Evolutionary conservation across 768 basidiomycete species (phyloP).

Genomic region (Gelatoporia subvermispora): DNA sequence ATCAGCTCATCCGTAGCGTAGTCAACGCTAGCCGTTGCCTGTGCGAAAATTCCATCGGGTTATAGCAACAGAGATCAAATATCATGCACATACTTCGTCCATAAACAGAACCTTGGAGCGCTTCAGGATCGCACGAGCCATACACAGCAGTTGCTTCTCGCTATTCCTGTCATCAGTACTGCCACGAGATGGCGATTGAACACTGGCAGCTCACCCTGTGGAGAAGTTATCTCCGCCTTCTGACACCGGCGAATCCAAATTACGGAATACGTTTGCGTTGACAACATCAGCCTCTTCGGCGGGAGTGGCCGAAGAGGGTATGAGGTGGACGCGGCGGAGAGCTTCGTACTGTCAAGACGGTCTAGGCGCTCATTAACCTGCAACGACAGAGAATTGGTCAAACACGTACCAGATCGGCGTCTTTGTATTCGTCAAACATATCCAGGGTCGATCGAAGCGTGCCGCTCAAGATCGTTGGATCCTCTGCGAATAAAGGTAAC

Average conservation of each 20-base stretch:
- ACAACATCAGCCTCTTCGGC: constrained; percentile 44
- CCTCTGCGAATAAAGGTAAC: constrained; percentile 46
- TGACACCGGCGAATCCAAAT: constrained; percentile 67
- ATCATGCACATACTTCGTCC: constrained; percentile 61
- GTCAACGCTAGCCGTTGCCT: constrained; percentile 77
- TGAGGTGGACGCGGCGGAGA: constrained; percentile 78
- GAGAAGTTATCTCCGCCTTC: constrained; percentile 92
- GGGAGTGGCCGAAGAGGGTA: constrained; percentile 48
- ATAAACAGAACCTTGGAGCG: constrained; percentile 75
- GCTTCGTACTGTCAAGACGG: constrained; percentile 78
- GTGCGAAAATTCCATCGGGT: not conserved
- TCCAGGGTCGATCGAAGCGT: constrained; percentile 77
- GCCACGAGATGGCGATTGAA: not conserved
- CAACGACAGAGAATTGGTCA: constrained; percentile 41
- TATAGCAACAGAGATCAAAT: not conserved
- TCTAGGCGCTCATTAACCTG: constrained; percentile 22
- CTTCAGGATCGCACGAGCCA: constrained; percentile 83
- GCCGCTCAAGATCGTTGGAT: constrained; percentile 84
- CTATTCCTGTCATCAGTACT: constrained; percentile 25
- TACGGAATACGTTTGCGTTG: constrained; percentile 73
- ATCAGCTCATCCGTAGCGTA: constrained; percentile 89
- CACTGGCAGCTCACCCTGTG: constrained; percentile 58
- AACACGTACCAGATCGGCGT: constrained; percentile 72
- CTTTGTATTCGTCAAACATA: constrained; percentile 82
- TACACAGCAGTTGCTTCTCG: constrained; percentile 83